Conservation (phyloP, 2,329 filamentous ascomycete species). For the Alternaria atra region DNA sequence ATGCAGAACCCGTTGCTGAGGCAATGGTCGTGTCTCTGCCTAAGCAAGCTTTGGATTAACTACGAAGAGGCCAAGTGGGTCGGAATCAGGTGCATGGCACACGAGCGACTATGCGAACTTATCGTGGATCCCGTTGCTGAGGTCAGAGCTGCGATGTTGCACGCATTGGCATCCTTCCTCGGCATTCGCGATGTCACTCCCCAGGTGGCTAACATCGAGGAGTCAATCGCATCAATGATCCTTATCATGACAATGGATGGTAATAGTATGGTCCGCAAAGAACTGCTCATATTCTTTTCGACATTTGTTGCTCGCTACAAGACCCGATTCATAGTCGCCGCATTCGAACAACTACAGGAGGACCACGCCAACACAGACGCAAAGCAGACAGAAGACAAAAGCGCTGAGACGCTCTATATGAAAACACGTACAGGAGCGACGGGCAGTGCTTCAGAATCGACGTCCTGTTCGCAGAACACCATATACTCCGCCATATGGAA, state of each 20-base stretch:
- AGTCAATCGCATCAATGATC: slow-evolving; percentile 86
- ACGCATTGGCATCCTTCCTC: slow-evolving; percentile 92
- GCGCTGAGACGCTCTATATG: slow-evolving; percentile 43
- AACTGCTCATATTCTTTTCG: slow-evolving; percentile 92
- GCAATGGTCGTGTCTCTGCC: slow-evolving; percentile 94
- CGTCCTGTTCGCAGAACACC: slow-evolving; percentile 75
- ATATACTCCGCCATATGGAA: slow-evolving; percentile 96
- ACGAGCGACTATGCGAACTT: slow-evolving; percentile 79
- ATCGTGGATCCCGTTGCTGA: slow-evolving; percentile 89
- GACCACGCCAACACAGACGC: slow-evolving; percentile 63
- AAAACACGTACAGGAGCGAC: slow-evolving; percentile 33
- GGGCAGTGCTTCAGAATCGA: slow-evolving; percentile 16
- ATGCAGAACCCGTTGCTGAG: slow-evolving; percentile 86
- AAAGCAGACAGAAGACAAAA: slow-evolving; percentile 33
- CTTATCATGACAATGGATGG: slow-evolving; percentile 93
- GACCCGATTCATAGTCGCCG: slow-evolving; percentile 88
- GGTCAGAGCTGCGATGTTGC: slow-evolving; percentile 90
- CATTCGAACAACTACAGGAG: slow-evolving; percentile 88
- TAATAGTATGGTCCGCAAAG: slow-evolving; percentile 91
- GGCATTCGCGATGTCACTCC: slow-evolving; percentile 93
- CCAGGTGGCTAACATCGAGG: slow-evolving; percentile 89
- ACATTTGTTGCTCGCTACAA: slow-evolving; percentile 90
- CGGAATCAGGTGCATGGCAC: slow-evolving; percentile 88
- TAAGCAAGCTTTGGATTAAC: slow-evolving; percentile 93
- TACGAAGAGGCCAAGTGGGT: slow-evolving; percentile 94